phyloP scores from a whole-genome alignment of 2,329 filamentous ascomycete genomes.

The Akanthomyces uredinophilus region DNA sequence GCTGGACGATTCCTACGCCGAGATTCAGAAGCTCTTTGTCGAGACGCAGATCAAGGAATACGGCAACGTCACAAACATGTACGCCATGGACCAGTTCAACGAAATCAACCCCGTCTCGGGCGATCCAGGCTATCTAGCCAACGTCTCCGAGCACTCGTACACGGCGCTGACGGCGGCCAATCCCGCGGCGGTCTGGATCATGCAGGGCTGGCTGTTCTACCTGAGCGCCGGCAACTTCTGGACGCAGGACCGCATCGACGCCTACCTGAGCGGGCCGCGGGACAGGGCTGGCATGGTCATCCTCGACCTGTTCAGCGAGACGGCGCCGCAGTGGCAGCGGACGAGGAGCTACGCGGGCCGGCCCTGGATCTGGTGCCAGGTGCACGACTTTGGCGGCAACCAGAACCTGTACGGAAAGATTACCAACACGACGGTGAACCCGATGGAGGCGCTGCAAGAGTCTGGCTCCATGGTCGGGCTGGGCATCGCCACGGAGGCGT shows the following conservation, averaged over 20 bases:
- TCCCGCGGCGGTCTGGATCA: slow-evolving; percentile 44
- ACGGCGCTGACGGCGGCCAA: slow-evolving; percentile 43
- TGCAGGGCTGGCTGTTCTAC: slow-evolving; percentile 48
- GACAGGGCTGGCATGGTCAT: slow-evolving; percentile 42
- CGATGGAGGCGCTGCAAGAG: slow-evolving; percentile 37
- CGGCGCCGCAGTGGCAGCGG: slow-evolving; percentile 44
- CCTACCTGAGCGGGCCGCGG: slow-evolving; percentile 43
- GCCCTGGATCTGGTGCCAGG: slow-evolving; percentile 49
- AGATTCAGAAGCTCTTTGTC: slow-evolving; percentile 41
- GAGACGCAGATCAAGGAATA: slow-evolving; percentile 39
- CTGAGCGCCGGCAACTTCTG: slow-evolving; percentile 37
- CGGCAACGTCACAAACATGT: slow-evolving; percentile 43
- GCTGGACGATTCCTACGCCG: slow-evolving; percentile 36
- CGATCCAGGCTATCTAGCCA: neutral
- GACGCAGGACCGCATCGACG: slow-evolving; percentile 40
- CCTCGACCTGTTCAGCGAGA: slow-evolving; percentile 46
- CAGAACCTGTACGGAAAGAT: slow-evolving; percentile 47
- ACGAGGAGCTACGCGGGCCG: slow-evolving; percentile 47
- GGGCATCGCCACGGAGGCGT: slow-evolving; percentile 44
- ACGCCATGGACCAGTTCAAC: slow-evolving; percentile 49
- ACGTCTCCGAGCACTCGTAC: slow-evolving; percentile 34
- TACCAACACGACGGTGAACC: slow-evolving; percentile 41
- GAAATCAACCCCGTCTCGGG: slow-evolving; percentile 33
- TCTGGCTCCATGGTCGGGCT: slow-evolving; percentile 41
- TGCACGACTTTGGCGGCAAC: slow-evolving; percentile 47